Evolutionary conservation across 352 stramenopile species (phyloP).

Genomic region (Elongisporangium anandrum): DNA sequence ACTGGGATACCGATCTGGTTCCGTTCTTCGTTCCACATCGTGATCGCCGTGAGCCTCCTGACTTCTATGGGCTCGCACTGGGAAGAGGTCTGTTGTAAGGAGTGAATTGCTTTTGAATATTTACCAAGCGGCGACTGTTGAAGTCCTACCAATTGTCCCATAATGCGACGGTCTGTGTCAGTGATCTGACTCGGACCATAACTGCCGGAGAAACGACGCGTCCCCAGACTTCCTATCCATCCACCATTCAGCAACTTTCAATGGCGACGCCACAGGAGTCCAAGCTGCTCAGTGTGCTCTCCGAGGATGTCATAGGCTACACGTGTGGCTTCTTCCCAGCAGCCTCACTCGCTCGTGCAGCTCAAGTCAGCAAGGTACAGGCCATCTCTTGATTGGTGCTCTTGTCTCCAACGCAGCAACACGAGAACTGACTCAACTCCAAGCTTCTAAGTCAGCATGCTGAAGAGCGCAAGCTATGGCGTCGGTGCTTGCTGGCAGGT

Average conservation of each 20-base stretch:
- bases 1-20: not conserved
- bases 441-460: constrained; percentile 5
- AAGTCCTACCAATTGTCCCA: not conserved
- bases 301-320: not conserved
- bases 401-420: too few species aligned
- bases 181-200: too few species aligned
- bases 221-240: not conserved
- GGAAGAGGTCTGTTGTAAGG: not conserved
- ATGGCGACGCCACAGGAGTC: not conserved
- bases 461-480: constrained; percentile 22
- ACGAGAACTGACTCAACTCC: too few species aligned
- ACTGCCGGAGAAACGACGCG: too few species aligned
- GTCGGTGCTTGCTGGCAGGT: constrained; percentile 25
- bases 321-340: not conserved
- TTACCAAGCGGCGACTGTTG: too few species aligned
- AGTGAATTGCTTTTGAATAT: not conserved
- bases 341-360: not conserved
- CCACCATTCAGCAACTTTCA: not conserved
- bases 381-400: too few species aligned
- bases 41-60: not conserved
- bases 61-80: not conserved
- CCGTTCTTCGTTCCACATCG: not conserved
- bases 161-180: not conserved
- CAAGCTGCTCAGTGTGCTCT: not conserved
- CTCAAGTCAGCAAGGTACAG: not conserved